Base-by-base conservation (phyloP, 441 rosid species). In the Daphne laureola region DNA sequence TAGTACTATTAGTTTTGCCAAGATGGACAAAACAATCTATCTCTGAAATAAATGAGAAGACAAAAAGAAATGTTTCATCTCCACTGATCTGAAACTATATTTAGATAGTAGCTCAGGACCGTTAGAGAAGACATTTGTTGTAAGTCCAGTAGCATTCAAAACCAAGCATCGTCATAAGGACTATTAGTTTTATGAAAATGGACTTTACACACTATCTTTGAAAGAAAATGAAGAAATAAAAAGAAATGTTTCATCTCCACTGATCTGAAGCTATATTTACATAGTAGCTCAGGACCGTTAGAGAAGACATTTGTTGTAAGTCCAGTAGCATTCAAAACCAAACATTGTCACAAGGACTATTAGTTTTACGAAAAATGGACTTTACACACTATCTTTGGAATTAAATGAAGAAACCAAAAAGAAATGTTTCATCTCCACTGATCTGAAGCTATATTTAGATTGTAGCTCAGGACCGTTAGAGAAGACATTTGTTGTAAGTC, bases 351-450 rank as follows among this genome's bases (percentile, higher is more conserved):
- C 14, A 14, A 47, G 18, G 53, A 21, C 16, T 1, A 14, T 58
- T 48, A 48, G 54, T 23, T 48, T 57, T 48, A 53, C 62, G 53
- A 58, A 58, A 59, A 54, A 58, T 58, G 48, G 62, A 58, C 62
- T 40, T 21, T 47, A 58, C 11, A 11, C 35, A 27, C 35, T n/a
- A 27, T 7, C 7, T 27, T 27, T 38, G 21, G 15, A 2, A 31
- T 35, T 17, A 49, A 38, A 15, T 42, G 43, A 52, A 27, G 56
- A 43, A 21, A 49, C 6, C 8, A 51, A 25, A 17, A 40, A 44
- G 2, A 16, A 59, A 59, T 43, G 36, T 31, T 31, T 31, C 36
- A 31, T 31, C 36, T 31, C 36, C 1, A 27, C 23, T 51, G 45
- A 43, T 44, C 13, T 14, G 27, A 5, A 13, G 26, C 43, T 36